Conservation (phyloP, 169 alveolate genomes). For the Cryptosporidium sp. region DNA sequence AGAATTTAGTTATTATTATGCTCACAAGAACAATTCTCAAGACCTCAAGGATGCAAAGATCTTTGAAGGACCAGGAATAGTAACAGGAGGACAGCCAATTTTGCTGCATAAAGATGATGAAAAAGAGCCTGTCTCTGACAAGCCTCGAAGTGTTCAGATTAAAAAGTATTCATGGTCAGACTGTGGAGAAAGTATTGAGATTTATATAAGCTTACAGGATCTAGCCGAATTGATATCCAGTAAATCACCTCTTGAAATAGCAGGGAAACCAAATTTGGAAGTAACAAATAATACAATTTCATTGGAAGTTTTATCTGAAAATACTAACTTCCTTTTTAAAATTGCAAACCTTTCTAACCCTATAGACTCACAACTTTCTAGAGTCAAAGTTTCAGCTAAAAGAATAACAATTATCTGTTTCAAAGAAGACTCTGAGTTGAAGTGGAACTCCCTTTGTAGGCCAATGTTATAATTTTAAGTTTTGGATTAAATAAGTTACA, state of each 20-base stretch:
- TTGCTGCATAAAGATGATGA: slow-evolving; percentile 68
- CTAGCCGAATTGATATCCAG: not conserved
- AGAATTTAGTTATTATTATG: slow-evolving; percentile 78
- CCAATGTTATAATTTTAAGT: slow-evolving; percentile 14
- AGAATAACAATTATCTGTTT: slow-evolving; percentile 41
- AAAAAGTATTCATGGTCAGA: slow-evolving; percentile 82
- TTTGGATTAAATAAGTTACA: not conserved
- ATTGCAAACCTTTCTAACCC: slow-evolving; percentile 48
- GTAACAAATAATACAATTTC: slow-evolving; percentile 24
- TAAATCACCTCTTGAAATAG: slow-evolving; percentile 22
- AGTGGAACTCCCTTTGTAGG: slow-evolving; percentile 48
- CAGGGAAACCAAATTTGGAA: slow-evolving; percentile 40
- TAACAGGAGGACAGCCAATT: slow-evolving; percentile 81
- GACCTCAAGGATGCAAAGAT: slow-evolving; percentile 79
- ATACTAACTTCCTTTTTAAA: not conserved
- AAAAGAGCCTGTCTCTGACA: not conserved
- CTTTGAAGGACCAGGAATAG: slow-evolving; percentile 81
- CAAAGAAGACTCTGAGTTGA: slow-evolving; percentile 54
- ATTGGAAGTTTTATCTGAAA: slow-evolving; percentile 7
- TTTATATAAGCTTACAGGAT: slow-evolving; percentile 45
- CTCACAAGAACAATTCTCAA: slow-evolving; percentile 78
- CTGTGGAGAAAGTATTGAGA: slow-evolving; percentile 78
- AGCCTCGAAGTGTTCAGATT: slow-evolving; percentile 43
- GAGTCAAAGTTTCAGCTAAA: slow-evolving; percentile 46
- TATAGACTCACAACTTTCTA: slow-evolving; percentile 37